Evolutionary conservation across 306 rosid species (phyloP).

Genomic region (Cucumis sativus): Cucumber_9930_V3 NC_026660.2:26873501-26874000

Average conservation of each 20-base stretch:
- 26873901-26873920: slow-evolving; percentile 68
- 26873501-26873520: slow-evolving; percentile 41
- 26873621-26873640: slow-evolving; percentile 86
- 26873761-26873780: slow-evolving; percentile 69
- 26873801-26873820: slow-evolving; percentile 96
- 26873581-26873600: slow-evolving; percentile 56
- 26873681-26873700: slow-evolving; percentile 61
- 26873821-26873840: slow-evolving; percentile 87
- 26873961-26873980: slow-evolving; percentile 30
- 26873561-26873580: slow-evolving; percentile 58
- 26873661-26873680: slow-evolving; percentile 44
- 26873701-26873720: slow-evolving; percentile 56
- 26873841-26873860: slow-evolving; percentile 53
- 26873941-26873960: slow-evolving; percentile 42
- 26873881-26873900: slow-evolving; percentile 84
- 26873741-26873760: slow-evolving; percentile 83
- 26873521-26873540: slow-evolving; percentile 75
- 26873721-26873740: slow-evolving; percentile 49
- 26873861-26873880: slow-evolving; percentile 28
- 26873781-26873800: slow-evolving; percentile 39
- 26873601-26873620: slow-evolving; percentile 72
- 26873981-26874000: slow-evolving; percentile 34
- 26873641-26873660: slow-evolving; percentile 25
- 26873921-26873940: slow-evolving; percentile 55
- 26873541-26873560: slow-evolving; percentile 69